phyloP scores from a whole-genome alignment of 495 filamentous ascomycete species.

The Bacidia rubella region DNA sequence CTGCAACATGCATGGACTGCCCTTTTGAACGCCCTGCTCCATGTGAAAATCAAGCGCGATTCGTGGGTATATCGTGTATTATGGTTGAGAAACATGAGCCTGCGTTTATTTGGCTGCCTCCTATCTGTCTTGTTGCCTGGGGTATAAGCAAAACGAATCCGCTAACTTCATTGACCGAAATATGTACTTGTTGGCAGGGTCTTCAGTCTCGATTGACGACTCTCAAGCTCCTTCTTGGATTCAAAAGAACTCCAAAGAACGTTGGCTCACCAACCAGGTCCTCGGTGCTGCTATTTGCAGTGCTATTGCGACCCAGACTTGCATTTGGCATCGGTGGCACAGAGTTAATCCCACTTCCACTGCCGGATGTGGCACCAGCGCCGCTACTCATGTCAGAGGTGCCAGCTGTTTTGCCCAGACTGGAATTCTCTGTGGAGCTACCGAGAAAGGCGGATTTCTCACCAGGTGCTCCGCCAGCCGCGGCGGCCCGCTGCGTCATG shows the following conservation, averaged over 20 bases:
- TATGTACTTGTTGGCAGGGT: neutral
- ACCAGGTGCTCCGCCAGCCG: slow-evolving; percentile 13
- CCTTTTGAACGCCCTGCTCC: slow-evolving; percentile 1
- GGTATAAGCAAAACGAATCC: neutral
- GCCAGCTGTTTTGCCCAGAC: slow-evolving; percentile 18
- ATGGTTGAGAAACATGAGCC: neutral
- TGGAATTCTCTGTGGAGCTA: slow-evolving; percentile 12
- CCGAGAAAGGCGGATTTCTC: slow-evolving; percentile 24
- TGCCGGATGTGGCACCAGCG: slow-evolving; percentile 10
- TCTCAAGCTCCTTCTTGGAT: slow-evolving; percentile 56
- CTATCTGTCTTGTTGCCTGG: neutral
- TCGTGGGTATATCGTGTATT: neutral
- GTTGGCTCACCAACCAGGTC: slow-evolving; percentile 54
- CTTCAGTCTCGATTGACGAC: slow-evolving; percentile 47
- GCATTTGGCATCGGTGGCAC: slow-evolving; percentile 22
- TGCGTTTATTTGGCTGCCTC: neutral
- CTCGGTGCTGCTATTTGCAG: slow-evolving; percentile 30
- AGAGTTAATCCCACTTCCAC: slow-evolving; percentile 15
- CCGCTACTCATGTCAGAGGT: slow-evolving; percentile 11
- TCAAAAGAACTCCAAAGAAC: slow-evolving; percentile 60
- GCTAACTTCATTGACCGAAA: neutral
- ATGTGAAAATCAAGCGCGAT: neutral
- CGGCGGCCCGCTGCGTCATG: slow-evolving; percentile 30
- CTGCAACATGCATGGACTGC: neutral
- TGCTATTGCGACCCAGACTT: slow-evolving; percentile 25